Conservation (phyloP, 2,329 filamentous ascomycete species). For the Diaporthe velutina region DNA sequence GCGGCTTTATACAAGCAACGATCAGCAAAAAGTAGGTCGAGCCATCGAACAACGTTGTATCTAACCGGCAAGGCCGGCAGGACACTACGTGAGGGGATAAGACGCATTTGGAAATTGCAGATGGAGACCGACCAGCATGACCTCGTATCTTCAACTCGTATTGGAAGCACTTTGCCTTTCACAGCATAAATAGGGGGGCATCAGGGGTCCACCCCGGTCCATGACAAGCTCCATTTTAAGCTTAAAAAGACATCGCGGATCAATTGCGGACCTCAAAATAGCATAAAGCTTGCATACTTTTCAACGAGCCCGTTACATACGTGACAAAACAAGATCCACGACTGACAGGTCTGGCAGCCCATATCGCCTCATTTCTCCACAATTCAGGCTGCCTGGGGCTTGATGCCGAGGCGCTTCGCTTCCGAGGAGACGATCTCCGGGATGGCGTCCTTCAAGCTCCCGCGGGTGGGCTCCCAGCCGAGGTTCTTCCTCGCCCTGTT, state of each 20-base stretch:
- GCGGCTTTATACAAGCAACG: not conserved
- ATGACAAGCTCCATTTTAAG: slow-evolving; percentile 28
- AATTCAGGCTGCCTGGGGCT: slow-evolving; percentile 43
- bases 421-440: slow-evolving; percentile 53
- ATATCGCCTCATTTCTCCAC: not conserved
- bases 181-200: not conserved
- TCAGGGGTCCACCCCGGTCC: not conserved
- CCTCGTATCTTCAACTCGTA: slow-evolving; percentile 10
- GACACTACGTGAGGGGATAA: not conserved
- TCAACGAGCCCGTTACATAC: not conserved
- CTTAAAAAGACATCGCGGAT: slow-evolving; percentile 24
- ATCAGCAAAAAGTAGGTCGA: not conserved
- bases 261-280: slow-evolving; percentile 24
- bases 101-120: slow-evolving; percentile 16
- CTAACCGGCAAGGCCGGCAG: not conserved
- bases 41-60: slow-evolving; percentile 14
- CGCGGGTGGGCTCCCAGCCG: slow-evolving; percentile 57
- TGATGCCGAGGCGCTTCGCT: slow-evolving; percentile 53
- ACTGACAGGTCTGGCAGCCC: not conserved
- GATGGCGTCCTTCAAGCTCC: slow-evolving; percentile 54
- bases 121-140: slow-evolving; percentile 11
- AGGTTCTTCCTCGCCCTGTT: slow-evolving; percentile 60
- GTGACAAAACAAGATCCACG: not conserved
- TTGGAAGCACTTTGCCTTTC: not conserved
- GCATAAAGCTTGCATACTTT: slow-evolving; percentile 9